Conservation (phyloP, 2,329 filamentous ascomycete species). For the Rhinocladiella similis region DNA sequence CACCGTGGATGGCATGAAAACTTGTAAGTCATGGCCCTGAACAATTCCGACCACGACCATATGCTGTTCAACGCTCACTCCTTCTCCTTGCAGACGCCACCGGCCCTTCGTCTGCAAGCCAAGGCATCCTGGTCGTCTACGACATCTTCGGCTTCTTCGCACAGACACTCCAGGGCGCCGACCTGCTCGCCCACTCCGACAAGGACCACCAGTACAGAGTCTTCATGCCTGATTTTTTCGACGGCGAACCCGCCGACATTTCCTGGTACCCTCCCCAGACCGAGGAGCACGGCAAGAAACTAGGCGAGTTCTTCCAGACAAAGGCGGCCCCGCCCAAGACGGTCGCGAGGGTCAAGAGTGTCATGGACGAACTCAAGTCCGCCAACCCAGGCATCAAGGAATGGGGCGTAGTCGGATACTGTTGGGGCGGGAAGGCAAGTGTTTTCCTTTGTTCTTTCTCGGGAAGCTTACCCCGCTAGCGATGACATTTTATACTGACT, state of each 20-base stretch:
- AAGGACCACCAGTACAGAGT: constrained; percentile 76
- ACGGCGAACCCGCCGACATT: constrained; percentile 68
- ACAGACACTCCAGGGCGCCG: constrained; percentile 63
- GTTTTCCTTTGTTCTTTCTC: not conserved
- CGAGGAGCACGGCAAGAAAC: constrained; percentile 60
- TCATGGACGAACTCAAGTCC: constrained; percentile 56
- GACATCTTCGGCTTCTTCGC: constrained; percentile 62
- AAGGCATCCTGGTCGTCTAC: constrained; percentile 59
- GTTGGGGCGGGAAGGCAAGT: constrained; percentile 55
- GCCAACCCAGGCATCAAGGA: constrained; percentile 48
- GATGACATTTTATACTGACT: too few species aligned
- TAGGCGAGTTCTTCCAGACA: constrained; percentile 60
- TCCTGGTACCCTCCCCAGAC: constrained; percentile 62
- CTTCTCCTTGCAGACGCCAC: constrained; percentile 49
- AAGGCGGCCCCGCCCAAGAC: constrained; percentile 59
- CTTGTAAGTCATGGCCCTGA: constrained; percentile 46
- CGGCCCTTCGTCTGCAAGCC: constrained; percentile 55
- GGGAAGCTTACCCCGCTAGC: too few species aligned
- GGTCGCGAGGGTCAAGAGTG: constrained; percentile 55
- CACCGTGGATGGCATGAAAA: constrained; percentile 62
- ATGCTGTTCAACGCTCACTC: constrained; percentile 4
- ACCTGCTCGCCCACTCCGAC: constrained; percentile 61
- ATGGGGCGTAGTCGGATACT: constrained; percentile 63
- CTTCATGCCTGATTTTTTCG: constrained; percentile 90
- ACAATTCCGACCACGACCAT: constrained; percentile 1